Percentiles rank a stretch among this genome's conserved stretches.
These are phyloP conservation scores for Psilocybe subaeruginosa DNA, from an alignment of 768 basidiomycete genomes.

Conservation along the genomic window DNA sequence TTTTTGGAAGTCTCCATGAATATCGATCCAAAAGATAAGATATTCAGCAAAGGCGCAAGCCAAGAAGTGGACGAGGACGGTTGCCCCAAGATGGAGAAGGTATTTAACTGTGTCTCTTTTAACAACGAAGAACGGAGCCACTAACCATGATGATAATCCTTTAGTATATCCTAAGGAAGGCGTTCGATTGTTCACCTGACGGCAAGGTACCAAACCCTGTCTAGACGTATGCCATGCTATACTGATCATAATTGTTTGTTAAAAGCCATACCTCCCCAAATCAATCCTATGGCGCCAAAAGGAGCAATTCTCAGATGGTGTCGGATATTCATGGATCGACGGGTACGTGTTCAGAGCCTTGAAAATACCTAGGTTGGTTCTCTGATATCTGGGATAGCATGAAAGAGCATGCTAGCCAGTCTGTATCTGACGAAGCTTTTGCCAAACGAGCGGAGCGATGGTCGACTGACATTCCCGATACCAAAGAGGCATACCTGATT, in stretches of 20 bases:
- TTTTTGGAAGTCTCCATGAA: slow-evolving; percentile 96
- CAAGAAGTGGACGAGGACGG: slow-evolving; percentile 86
- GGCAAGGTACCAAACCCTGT: slow-evolving; percentile 9
- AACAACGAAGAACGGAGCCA: slow-evolving; percentile 1
- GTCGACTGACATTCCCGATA: slow-evolving; percentile 83
- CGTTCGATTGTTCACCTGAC: slow-evolving; percentile 15
- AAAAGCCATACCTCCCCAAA: slow-evolving; percentile 86
- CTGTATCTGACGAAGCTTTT: slow-evolving; percentile 84
- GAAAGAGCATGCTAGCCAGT: slow-evolving; percentile 79
- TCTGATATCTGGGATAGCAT: slow-evolving; percentile 54
- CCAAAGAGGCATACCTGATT: slow-evolving; percentile 95
- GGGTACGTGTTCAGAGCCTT: slow-evolving; percentile 53
- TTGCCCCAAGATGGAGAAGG: slow-evolving; percentile 93
- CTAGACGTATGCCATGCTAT: neutral
- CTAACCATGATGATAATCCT: neutral
- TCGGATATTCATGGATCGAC: slow-evolving; percentile 99
- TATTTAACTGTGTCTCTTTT: slow-evolving; percentile 31
- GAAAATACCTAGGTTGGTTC: neutral
- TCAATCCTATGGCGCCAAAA: slow-evolving; percentile 99
- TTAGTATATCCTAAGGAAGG: slow-evolving; percentile 17
- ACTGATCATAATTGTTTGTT: neutral
- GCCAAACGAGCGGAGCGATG: slow-evolving; percentile 74
- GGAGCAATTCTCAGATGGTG: slow-evolving; percentile 99
- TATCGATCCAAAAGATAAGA: slow-evolving; percentile 84
- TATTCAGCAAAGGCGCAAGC: slow-evolving; percentile 79